Evolutionary conservation across 1,284 basidiomycete genomes (phyloP), one percentile per base, ranked within the genome.

Genomic region (Ustilago cynodontis): DNA sequence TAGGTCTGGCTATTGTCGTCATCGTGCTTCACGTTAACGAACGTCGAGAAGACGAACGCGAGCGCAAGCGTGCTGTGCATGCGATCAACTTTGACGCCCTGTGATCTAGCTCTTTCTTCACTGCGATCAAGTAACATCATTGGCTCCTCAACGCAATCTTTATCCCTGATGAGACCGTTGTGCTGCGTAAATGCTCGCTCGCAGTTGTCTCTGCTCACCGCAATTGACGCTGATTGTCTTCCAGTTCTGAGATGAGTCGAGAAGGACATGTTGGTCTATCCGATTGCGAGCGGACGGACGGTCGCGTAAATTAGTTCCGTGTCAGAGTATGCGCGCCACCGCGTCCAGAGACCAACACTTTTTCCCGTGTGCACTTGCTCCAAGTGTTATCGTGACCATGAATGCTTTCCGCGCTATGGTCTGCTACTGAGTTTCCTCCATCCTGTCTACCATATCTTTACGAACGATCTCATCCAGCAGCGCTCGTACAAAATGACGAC

Each of bases 21-120:
- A 89, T 95, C 49, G 91, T 94, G 59, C 86, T 99, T 80, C 94
- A 97, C 88, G 84, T 95, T 80, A 93, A 92, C 80, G 96, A 99
- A 87, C 95, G 96, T 76, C 89, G 93, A 72, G 95, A 96, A 85
- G 95, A 98, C 85, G 95, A 98, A 87, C 86, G 92, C 81, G 96
- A 98, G 87, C 87, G 94, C 71, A 89, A 93, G 82, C 89, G 92
- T 73, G 91, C 91, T 29, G 92, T 95, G 54, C 94, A 97, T 87
- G 93, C 94, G 81, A 97, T 98, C 87, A 98, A 98, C 82, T 98
- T 98, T 86, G 94, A 96, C 86, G 95, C 96, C 13, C 87, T 97
- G 84, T 97, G 59, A 18, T 26, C 3, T 14, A 28, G n/a, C 9
- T 3, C 20, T 35, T 49, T 45, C 14, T 35, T 59, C 5, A 39